Conservation (phyloP, 768 basidiomycete genomes). For the Pisolithus orientalis region DNA sequence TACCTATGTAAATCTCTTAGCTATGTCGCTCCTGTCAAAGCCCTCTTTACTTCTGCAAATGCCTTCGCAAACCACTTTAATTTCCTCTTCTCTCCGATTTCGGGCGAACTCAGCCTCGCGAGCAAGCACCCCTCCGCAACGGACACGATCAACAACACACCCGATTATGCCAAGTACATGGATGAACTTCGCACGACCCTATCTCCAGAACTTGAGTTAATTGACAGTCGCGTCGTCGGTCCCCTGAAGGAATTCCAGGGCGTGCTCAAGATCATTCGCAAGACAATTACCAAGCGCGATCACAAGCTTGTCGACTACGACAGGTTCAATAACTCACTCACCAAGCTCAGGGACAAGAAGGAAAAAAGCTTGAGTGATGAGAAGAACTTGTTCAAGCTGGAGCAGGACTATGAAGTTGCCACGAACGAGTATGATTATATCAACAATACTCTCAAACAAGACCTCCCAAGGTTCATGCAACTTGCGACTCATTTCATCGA, state of each 20-base stretch:
- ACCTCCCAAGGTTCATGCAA: conserved; percentile 88
- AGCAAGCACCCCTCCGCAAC: conserved; percentile 73
- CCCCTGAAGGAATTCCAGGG: conserved; percentile 88
- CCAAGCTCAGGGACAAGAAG: conserved; percentile 96
- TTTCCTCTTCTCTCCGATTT: conserved; percentile 56
- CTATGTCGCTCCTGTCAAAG: conserved; percentile 28
- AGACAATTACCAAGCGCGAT: conserved; percentile 92
- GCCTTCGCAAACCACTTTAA: conserved; percentile 61
- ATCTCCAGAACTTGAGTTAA: conserved; percentile 88
- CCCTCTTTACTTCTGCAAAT: conserved; percentile 58
- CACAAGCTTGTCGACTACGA: conserved; percentile 98
- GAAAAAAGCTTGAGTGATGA: conserved; percentile 94
- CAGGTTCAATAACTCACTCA: conserved; percentile 91
- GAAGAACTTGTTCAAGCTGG: conserved; percentile 96
- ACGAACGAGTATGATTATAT: conserved; percentile 92
- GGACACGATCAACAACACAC: conserved; percentile 74
- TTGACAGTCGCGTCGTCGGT: conserved; percentile 76
- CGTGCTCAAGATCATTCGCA: conserved; percentile 83
- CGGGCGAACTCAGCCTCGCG: conserved; percentile 73
- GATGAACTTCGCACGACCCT: conserved; percentile 77
- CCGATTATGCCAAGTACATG: conserved; percentile 65
- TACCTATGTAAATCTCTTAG: neutral
- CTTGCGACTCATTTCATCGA: conserved; percentile 88
- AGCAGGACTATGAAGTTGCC: conserved; percentile 93
- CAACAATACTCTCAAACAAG: conserved; percentile 84